Conservation (phyloP, 495 filamentous ascomycete genomes). For the Daldinia vernicosa region DNA sequence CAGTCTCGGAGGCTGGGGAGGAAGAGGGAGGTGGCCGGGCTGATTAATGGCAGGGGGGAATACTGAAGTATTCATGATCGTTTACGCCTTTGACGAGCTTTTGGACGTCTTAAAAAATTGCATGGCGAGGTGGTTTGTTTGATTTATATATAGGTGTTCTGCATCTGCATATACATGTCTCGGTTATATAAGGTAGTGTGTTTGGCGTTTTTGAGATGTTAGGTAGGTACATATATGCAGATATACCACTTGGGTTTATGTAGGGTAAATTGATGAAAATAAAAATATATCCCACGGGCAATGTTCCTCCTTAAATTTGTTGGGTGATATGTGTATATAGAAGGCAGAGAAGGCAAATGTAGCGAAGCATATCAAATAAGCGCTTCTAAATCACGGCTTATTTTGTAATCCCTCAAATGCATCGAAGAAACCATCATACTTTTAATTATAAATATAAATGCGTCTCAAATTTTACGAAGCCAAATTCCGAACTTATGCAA, state of each 20-base stretch:
- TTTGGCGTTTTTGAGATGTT: slow-evolving; percentile 19
- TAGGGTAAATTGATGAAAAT: slow-evolving; percentile 18
- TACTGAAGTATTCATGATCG: slow-evolving; percentile 27
- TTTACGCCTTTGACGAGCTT: not conserved
- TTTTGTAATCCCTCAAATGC: no score
- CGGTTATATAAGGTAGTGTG: not conserved
- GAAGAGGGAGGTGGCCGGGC: slow-evolving; percentile 35
- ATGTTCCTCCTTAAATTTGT: not conserved
- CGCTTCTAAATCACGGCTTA: no score
- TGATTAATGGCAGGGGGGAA: slow-evolving; percentile 26
- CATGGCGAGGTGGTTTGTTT: slow-evolving; percentile 29
- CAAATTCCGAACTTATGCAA: not conserved
- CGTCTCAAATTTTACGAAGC: not conserved
- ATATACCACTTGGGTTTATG: slow-evolving; percentile 17
- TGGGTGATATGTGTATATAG: not conserved
- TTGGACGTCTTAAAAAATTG: slow-evolving; percentile 20
- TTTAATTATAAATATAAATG: no score
- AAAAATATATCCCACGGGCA: not conserved
- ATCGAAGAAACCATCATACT: no score
- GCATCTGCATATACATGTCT: not conserved
- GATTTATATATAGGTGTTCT: not conserved
- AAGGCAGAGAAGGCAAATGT: no score
- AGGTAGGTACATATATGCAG: not conserved
- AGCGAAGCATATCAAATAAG: no score
- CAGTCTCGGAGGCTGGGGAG: slow-evolving; percentile 29